A percentile compares a stretch with the other conserved stretches of the same genome.
phyloP scores from a whole-genome alignment of 2,329 filamentous ascomycete genomes.

The Colletotrichum horii region DNA sequence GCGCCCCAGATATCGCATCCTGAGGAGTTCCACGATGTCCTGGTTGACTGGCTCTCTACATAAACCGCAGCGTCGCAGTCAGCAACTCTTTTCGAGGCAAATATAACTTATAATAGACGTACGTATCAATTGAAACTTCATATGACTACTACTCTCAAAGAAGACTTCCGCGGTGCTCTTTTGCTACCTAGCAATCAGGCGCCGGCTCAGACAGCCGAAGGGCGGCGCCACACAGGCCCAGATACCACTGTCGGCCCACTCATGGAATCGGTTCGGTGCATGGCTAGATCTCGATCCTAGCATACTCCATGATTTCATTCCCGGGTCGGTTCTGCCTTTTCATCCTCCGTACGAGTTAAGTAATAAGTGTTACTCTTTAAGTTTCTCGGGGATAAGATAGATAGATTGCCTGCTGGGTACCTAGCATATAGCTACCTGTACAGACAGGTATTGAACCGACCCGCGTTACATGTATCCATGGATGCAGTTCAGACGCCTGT shows the following conservation, averaged over 20 bases:
- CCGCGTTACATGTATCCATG: background rate
- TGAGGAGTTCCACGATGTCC: conserved; percentile 47
- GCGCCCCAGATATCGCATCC: conserved; percentile 59
- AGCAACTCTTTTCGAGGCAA: accelerated
- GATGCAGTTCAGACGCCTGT: background rate
- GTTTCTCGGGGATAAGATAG: too few species aligned
- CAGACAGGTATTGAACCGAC: background rate
- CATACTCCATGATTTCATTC: too few species aligned
- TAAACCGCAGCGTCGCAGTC: background rate
- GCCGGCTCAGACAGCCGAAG: too few species aligned
- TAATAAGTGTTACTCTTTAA: too few species aligned
- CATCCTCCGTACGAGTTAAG: too few species aligned
- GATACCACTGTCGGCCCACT: too few species aligned
- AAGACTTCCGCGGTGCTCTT: background rate
- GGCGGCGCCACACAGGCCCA: too few species aligned
- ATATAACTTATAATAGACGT: background rate
- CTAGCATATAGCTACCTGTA: too few species aligned
- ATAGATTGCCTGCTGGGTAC: background rate
- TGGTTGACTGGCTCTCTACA: conserved; percentile 48
- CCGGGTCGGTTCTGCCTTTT: too few species aligned
- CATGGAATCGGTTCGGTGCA: too few species aligned
- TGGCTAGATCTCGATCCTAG: too few species aligned
- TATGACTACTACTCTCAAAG: accelerated
- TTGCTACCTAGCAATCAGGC: too few species aligned
- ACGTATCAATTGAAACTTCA: background rate